Conservation (phyloP, 2,329 filamentous ascomycete genomes). For the Apiospora arundinis region DNA sequence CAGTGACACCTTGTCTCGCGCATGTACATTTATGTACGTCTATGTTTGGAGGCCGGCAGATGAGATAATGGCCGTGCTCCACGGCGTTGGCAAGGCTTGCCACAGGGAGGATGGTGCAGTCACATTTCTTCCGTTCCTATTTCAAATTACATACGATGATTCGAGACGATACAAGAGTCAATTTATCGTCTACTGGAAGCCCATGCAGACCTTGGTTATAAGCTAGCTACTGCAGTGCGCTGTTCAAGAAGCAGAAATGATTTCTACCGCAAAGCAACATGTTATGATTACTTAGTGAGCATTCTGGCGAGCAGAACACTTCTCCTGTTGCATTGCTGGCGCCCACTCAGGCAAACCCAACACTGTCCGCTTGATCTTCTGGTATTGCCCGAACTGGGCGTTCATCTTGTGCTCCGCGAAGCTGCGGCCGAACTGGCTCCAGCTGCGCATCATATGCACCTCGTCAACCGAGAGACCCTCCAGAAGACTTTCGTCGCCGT, state of each 20-base stretch:
- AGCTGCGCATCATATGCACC: neutral
- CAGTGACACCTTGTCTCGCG: too few species aligned
- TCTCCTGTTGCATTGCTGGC: neutral
- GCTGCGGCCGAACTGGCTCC: conserved; percentile 11
- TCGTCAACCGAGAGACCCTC: neutral
- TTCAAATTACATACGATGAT: too few species aligned
- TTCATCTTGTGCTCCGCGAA: conserved; percentile 9
- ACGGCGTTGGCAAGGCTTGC: too few species aligned
- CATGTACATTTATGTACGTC: too few species aligned
- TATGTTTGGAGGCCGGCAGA: too few species aligned
- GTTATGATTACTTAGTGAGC: neutral
- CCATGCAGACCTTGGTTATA: too few species aligned
- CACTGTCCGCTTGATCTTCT: neutral
- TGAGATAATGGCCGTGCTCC: too few species aligned
- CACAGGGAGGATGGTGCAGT: too few species aligned
- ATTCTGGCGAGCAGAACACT: neutral
- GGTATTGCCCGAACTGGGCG: neutral
- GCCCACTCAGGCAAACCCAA: conserved; percentile 9
- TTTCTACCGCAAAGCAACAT: neutral
- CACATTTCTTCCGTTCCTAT: too few species aligned
- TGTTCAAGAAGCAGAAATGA: neutral
- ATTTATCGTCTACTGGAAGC: too few species aligned
- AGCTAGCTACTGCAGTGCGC: too few species aligned
- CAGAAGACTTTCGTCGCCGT: neutral
- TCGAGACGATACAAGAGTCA: too few species aligned